phyloP scores from a whole-genome alignment of 192 early-diverging fungal species.

The Phlyctochytrium planicorne region DNA sequence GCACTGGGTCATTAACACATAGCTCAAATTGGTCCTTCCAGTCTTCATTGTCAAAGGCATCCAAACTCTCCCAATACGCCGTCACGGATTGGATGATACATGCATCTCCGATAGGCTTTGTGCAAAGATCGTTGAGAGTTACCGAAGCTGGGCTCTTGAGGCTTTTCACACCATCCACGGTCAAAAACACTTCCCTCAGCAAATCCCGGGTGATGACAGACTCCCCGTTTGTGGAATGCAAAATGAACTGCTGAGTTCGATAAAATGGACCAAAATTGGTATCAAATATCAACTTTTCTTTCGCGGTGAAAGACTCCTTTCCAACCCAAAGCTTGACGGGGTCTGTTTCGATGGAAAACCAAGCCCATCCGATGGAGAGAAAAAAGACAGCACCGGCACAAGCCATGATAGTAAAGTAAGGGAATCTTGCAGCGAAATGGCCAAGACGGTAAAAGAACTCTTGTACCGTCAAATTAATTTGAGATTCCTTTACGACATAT shows the following conservation, averaged over 20 bases:
- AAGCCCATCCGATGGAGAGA: background rate
- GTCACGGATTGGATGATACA: background rate
- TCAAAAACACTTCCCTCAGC: background rate
- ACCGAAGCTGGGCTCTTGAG: background rate
- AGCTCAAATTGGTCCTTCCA: background rate
- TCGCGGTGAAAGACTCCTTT: background rate
- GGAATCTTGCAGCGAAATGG: background rate
- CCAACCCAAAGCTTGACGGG: conserved; percentile 2
- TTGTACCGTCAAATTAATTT: background rate
- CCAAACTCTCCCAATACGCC: background rate
- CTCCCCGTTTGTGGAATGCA: background rate
- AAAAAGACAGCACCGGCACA: background rate
- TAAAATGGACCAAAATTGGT: background rate
- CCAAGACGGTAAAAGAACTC: background rate
- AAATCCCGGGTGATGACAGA: background rate
- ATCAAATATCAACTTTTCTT: background rate
- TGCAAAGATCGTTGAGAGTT: background rate
- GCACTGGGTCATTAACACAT: background rate
- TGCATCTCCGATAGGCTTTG: background rate
- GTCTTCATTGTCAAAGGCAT: background rate
- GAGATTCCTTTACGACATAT: background rate
- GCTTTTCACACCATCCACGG: background rate
- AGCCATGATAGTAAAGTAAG: background rate
- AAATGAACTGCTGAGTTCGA: background rate
- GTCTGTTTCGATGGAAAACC: background rate